phyloP scores from a whole-genome alignment of 208 protist genomes.

The Trypanosoma congolense region DNA sequence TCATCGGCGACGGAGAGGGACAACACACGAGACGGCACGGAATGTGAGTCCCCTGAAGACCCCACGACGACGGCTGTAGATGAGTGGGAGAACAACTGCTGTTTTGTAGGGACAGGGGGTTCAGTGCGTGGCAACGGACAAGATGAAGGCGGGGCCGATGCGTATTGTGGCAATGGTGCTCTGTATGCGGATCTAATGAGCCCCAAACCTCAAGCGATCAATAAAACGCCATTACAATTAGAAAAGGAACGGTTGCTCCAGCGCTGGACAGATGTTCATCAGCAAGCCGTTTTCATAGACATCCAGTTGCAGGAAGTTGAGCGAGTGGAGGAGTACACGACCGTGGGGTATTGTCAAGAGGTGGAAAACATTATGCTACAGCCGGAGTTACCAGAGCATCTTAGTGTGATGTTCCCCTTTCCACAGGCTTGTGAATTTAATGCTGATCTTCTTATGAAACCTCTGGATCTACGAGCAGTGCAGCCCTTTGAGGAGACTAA shows the following conservation, averaged over 20 bases:
- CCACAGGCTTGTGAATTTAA: slow-evolving; percentile 35
- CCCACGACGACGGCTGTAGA: neutral
- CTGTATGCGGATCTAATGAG: slow-evolving; percentile 4
- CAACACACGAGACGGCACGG: neutral
- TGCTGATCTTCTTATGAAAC: slow-evolving; percentile 49
- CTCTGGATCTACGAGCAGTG: slow-evolving; percentile 13
- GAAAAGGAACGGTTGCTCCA: slow-evolving; percentile 52
- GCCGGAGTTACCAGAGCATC: slow-evolving; percentile 36
- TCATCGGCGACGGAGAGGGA: neutral
- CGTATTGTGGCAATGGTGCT: slow-evolving; percentile 18
- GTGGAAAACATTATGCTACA: slow-evolving; percentile 58
- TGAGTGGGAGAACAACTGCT: neutral
- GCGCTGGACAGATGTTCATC: slow-evolving; percentile 51
- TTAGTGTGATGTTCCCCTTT: slow-evolving; percentile 51
- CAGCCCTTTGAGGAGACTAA: neutral
- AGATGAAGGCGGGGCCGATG: slow-evolving; percentile 1
- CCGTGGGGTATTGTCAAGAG: slow-evolving; percentile 66
- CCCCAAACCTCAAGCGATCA: neutral
- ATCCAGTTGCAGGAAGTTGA: slow-evolving; percentile 74
- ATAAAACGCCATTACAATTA: slow-evolving; percentile 23
- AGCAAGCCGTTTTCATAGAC: slow-evolving; percentile 65
- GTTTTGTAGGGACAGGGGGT: slow-evolving; percentile 6
- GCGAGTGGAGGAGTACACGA: slow-evolving; percentile 46
- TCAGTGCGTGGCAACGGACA: neutral
- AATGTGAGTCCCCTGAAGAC: neutral